Evolutionary conservation across 176 grass and related monocot species (phyloP), one percentile per base, ranked within the genome.

Genomic region (Carex parvula): DNA sequence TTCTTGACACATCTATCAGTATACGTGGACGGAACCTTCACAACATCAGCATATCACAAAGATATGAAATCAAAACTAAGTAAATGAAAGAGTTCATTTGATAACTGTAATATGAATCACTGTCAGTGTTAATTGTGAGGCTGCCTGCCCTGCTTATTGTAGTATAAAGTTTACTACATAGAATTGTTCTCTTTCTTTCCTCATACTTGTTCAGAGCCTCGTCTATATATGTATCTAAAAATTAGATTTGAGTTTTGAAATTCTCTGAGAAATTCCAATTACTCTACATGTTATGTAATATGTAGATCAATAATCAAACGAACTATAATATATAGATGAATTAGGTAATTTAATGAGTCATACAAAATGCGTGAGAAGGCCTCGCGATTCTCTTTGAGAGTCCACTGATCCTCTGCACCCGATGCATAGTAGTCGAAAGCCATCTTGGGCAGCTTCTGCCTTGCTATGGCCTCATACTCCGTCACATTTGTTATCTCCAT

Each of bases 361-460:
- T 88, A 99, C 96, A 99, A 63, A 85, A 99, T 95, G 84, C 91
- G 89, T 21, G 93, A 80, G 84, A 99, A 99, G 24, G 96, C 96
- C 54, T 95, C 93, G 30, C 91, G 87, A 78, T 99, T 99, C 85
- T 99, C 96, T 65, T 92, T 55, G 8, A 99, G 91, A 75, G 93
- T 95, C 96, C 96, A 99, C 55, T 99, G 89, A 15, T 99, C 96
- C 89, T 99, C 96, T 2, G 96, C 91, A 0, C 96, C 96, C 0
- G 96, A 99, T 18, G 96, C 96, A 30, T 94, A 99, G 73, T 95
- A 99, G 84, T 99, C 96, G 11, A 90, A 99, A 2, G 42, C 56
- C 96, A 99, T 94, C 89, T 95, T 99, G 2, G 96, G 93, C 80
- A 99, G 86, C 84, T 79, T 99, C 81, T 92, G 85, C 96, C 91